phyloP scores from a whole-genome alignment of 2,329 filamentous ascomycete genomes.

The Byssothecium circinans region DNA sequence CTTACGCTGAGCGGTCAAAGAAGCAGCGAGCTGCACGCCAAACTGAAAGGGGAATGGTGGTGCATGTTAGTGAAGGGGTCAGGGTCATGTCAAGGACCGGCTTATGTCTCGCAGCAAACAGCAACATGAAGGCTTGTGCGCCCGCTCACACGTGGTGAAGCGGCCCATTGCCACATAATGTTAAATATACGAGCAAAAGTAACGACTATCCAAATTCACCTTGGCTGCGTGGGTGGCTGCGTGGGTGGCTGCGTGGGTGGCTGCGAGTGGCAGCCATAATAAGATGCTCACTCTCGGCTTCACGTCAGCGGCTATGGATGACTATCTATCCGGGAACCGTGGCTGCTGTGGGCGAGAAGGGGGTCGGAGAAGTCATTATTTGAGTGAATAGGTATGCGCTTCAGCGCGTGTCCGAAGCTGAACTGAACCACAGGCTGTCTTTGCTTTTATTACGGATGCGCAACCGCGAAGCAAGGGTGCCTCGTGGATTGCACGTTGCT shows the following conservation, averaged over 20 bases:
- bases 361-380: too few species aligned
- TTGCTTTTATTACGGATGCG: not conserved
- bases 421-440: not conserved
- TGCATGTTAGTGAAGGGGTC: conserved; percentile 1
- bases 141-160: not conserved
- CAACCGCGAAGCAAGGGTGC: not conserved
- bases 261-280: too few species aligned
- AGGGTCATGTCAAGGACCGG: not conserved
- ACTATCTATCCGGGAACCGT: too few species aligned
- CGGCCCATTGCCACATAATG: not conserved
- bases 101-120: conserved; percentile 1
- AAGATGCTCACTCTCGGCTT: too few species aligned
- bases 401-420: not conserved
- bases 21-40: not conserved
- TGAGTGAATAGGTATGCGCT: too few species aligned
- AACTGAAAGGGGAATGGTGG: not conserved
- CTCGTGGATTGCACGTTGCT: conserved; percentile 2
- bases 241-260: too few species aligned
- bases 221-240: too few species aligned
- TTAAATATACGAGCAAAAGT: not conserved
- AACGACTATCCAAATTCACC: not conserved
- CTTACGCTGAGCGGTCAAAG: not conserved
- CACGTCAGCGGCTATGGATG: too few species aligned
- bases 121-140: conserved; percentile 1
- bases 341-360: too few species aligned